Base-by-base conservation (phyloP, 768 basidiomycete genomes). In the Boletus rufocinnamomeus region DNA sequence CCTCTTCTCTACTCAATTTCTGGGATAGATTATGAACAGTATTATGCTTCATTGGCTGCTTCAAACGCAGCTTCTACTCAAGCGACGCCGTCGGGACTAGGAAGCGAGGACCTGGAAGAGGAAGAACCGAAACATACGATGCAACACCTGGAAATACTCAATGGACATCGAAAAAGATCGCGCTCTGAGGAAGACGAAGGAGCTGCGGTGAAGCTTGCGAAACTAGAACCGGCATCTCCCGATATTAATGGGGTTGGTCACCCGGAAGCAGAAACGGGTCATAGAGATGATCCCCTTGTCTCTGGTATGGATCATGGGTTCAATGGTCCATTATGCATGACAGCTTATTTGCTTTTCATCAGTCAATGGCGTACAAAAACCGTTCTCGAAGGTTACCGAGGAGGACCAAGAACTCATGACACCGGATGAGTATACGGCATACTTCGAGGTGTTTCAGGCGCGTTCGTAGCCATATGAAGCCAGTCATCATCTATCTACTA, bases 351-450 rank as follows among this genome's bases (percentile, higher is more conserved):
- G 10, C 25, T 44, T 57, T 55, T 52, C 56, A 43, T 43, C 61
- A 92, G 94, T 98, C 27, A 87, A 87, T 59, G 93, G 94, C 16
- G 75, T 79, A 41, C 79, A 84, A 21, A 85, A 91, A 65, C 80
- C 84, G 8, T 88, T 91, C 65, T 90, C 87, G 4, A 79, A 87
- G 61, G 84, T 98, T 44, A 95, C 91, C 3, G 95, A 97, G 65
- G 95, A 94, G 63, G 89, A 95, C 69, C 89, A 94, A 66, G 95
- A 94, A 48, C 69, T 87, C 64, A 97, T 97, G 95, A 92, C 91
- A 4, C 87, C 91, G 2, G 95, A 95, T 56, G 95, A 97, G 73
- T 96, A 96, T 69, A 85, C 87, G 32, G 84, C 84, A 35, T 93
- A 83, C 74, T 93, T 87, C 68, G 84, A 89, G 64, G 77, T 91